Evolutionary conservation across 1,139 yeast genomes (phyloP), one percentile per base, ranked within the genome.

Genomic region (Lodderomyces oxycetoniae): DNA sequence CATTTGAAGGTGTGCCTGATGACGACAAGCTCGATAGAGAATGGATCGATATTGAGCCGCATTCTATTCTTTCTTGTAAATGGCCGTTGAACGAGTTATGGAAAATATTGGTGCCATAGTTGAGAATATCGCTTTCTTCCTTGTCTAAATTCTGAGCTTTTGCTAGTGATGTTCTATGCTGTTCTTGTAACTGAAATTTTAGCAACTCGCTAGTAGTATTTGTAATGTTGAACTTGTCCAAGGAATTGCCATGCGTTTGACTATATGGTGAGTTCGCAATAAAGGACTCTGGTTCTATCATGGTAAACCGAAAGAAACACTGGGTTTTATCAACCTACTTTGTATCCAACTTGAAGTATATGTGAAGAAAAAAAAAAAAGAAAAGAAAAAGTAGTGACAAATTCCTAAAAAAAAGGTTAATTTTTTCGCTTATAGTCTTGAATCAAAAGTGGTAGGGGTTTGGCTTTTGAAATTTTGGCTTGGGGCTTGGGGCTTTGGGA

Each of bases 151-250:
- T 27, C 10, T 27, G 17, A 27, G 5, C 8, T 15, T 27, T 12
- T 4, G 44, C 44, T 32, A 60, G 31, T 31, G 57, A 57, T 31
- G 43, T 45, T 28, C 68, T 51, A 39, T 60, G 54, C 42, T 67
- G 71, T 41, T 68, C 71, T 45, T 64, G 71, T 26, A 68, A 54
- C 46, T 67, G 74, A 39, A 66, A 67, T 45, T 66, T 67, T 39
- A 68, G 57, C 20, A 67, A 52, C 3, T 68, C 74, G 0, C 69
- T 63, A 1, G 73, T 67, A 19, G 70, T 63, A 37, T 64, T 63
- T 38, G 52, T 40, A 30, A 63, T 47, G 36, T 58, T 59, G 44
- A 55, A 62, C 34, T 47, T 45, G 28, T 30, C 35, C 31, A 47
- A 26, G 32, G 54, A 44, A 36, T 58, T 61, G 30, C 50, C 52